These are phyloP conservation scores for Cladorrhinum sp. DNA, from an alignment of 2,329 filamentous ascomycete genomes.

Conservation along the genomic window DNA sequence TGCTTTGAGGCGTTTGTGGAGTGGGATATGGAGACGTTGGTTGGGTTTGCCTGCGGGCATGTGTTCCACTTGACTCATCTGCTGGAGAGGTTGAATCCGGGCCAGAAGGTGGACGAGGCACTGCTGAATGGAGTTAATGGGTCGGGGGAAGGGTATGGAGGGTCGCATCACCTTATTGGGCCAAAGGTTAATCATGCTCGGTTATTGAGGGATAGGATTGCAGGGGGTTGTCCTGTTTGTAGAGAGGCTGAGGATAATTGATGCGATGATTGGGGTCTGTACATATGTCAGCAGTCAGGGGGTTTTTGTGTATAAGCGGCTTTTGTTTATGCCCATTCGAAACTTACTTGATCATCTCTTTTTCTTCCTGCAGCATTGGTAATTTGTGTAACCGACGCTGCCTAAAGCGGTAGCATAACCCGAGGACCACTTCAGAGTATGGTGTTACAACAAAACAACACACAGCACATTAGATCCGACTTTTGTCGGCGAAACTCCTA, in stretches of 20 bases:
- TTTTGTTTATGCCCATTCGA: background rate
- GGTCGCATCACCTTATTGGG: constrained; percentile 61
- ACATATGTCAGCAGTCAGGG: background rate
- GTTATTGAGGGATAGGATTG: constrained; percentile 68
- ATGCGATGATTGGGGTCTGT: background rate
- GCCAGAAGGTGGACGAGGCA: constrained; percentile 45
- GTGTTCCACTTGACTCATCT: constrained; percentile 76
- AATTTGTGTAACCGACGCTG: too few species aligned
- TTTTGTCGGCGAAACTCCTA: too few species aligned
- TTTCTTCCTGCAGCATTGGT: too few species aligned
- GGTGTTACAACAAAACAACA: too few species aligned
- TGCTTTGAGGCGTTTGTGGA: constrained; percentile 57
- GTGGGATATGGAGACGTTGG: constrained; percentile 66
- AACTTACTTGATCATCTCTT: background rate
- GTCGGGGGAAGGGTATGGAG: constrained; percentile 36
- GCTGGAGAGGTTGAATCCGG: constrained; percentile 51
- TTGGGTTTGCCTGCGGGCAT: constrained; percentile 80
- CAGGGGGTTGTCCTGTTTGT: constrained; percentile 63
- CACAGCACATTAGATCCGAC: too few species aligned
- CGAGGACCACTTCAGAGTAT: too few species aligned
- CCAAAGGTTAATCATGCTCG: constrained; percentile 86
- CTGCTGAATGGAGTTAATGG: constrained; percentile 27
- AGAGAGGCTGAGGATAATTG: constrained; percentile 16
- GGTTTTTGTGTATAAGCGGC: background rate
- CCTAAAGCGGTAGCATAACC: too few species aligned